Conservation (phyloP, 805 yeast species). For the Nakazawaea anatomiae region DNA sequence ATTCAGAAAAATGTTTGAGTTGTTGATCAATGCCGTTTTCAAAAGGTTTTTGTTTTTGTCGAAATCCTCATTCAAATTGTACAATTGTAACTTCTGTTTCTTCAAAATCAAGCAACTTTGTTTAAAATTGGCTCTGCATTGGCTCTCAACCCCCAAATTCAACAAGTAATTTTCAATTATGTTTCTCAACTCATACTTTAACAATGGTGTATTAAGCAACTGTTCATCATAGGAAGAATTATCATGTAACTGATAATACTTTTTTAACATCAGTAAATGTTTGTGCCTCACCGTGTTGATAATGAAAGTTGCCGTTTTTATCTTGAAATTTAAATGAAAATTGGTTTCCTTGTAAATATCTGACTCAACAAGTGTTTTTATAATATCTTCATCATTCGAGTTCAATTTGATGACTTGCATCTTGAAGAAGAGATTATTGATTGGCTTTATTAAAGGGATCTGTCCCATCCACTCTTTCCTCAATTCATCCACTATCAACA, state of each 20-base stretch:
- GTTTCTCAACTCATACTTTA: conserved; percentile 58
- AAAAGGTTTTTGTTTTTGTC: conserved; percentile 23
- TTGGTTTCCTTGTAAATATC: conserved; percentile 65
- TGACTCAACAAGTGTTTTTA: conserved; percentile 43
- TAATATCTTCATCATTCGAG: conserved; percentile 42
- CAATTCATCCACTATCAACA: conserved; percentile 45
- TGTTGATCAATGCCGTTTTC: conserved; percentile 26
- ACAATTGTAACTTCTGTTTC: conserved; percentile 28
- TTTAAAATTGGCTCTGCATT: conserved; percentile 62
- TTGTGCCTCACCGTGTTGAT: conserved; percentile 50
- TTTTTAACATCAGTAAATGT: conserved; percentile 25
- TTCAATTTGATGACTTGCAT: conserved; percentile 47
- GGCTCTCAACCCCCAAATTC: conserved; percentile 64
- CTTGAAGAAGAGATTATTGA: conserved; percentile 32
- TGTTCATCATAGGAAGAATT: conserved; percentile 1
- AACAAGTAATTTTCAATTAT: conserved; percentile 64
- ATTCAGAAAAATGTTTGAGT: conserved; percentile 14
- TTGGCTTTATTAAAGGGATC: conserved; percentile 36
- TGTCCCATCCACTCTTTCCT: conserved; percentile 51
- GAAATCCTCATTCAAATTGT: conserved; percentile 13
- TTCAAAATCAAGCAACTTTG: conserved; percentile 41
- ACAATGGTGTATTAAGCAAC: conserved; percentile 19
- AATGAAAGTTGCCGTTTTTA: conserved; percentile 58
- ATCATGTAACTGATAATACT: conserved; percentile 18
- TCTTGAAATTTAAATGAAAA: conserved; percentile 45